Percentiles rank a stretch among this genome's conserved stretches.
phyloP scores from a whole-genome alignment of 306 rosid genomes.

The Dalbergia cultrata region DNA sequence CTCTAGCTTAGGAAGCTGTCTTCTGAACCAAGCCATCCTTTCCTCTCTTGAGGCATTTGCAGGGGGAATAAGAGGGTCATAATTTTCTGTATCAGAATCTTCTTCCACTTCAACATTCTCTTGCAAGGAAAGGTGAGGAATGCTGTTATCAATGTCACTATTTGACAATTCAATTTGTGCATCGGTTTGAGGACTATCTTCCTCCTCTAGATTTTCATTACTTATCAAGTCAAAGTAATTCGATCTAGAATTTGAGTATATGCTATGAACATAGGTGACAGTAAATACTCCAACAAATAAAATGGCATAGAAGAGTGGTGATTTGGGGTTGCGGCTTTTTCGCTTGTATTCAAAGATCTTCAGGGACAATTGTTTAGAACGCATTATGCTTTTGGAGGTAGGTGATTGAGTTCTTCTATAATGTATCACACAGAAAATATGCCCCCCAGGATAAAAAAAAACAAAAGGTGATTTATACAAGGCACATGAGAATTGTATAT shows the following conservation, averaged over 20 bases:
- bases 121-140: slow-evolving; percentile 24
- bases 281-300: slow-evolving; percentile 3
- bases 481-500: background rate
- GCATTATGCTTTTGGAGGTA: background rate
- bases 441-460: background rate
- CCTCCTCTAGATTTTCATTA: background rate
- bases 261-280: background rate
- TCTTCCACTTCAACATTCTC: slow-evolving; percentile 27
- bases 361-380: background rate
- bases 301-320: slow-evolving; percentile 13
- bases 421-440: background rate
- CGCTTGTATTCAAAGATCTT: background rate
- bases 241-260: slow-evolving; percentile 23
- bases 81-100: slow-evolving; percentile 55
- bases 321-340: slow-evolving; percentile 11
- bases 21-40: slow-evolving; percentile 59
- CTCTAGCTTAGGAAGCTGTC: slow-evolving; percentile 43
- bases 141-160: background rate
- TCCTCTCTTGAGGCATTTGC: background rate
- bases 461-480: background rate
- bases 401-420: background rate
- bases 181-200: background rate
- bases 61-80: slow-evolving; percentile 27
- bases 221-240: background rate
- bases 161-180: background rate